Evolutionary conservation across 768 basidiomycete genomes (phyloP).

Genomic region (Trametes cingulata): DNA sequence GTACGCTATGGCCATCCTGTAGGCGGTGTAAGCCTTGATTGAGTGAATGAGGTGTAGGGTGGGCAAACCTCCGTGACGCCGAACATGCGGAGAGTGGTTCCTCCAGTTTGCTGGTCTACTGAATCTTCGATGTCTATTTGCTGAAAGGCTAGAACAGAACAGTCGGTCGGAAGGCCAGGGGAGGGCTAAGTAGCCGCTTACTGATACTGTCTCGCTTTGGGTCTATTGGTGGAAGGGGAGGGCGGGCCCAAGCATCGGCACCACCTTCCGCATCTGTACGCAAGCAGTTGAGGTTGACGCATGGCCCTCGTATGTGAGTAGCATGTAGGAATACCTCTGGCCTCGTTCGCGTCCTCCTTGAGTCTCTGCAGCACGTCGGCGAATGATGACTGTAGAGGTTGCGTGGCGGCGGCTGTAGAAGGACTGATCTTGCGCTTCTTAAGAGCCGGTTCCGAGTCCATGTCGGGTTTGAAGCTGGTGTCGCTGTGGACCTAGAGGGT

Average conservation of each 20-base stretch:
- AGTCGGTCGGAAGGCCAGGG: not conserved
- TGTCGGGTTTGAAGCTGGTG: slow-evolving; percentile 20
- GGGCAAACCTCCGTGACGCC: slow-evolving; percentile 80
- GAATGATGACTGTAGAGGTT: slow-evolving; percentile 35
- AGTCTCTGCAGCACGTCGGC: slow-evolving; percentile 41
- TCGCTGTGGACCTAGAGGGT: slow-evolving; percentile 1
- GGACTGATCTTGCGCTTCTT: slow-evolving; percentile 37
- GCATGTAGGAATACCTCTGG: slow-evolving; percentile 20
- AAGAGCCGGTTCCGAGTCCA: slow-evolving; percentile 29
- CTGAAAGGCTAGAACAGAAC: slow-evolving; percentile 77
- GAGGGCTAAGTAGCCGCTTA: slow-evolving; percentile 34
- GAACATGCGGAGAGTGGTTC: slow-evolving; percentile 67
- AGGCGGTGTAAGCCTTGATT: not conserved
- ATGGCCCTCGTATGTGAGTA: not conserved
- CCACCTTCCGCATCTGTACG: slow-evolving; percentile 71
- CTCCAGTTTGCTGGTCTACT: slow-evolving; percentile 42
- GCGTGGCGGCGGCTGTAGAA: slow-evolving; percentile 20
- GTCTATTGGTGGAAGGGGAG: slow-evolving; percentile 54
- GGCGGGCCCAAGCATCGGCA: slow-evolving; percentile 72
- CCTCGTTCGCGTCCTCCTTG: slow-evolving; percentile 33
- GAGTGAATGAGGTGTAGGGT: not conserved
- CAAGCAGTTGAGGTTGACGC: not conserved
- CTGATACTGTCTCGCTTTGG: slow-evolving; percentile 67
- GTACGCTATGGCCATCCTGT: slow-evolving; percentile 85
- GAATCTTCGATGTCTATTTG: slow-evolving; percentile 92